Percentiles rank a stretch among this genome's conserved stretches.
Conservation (phyloP, 257 asterid species). For the Solanum pennellii region DNA sequence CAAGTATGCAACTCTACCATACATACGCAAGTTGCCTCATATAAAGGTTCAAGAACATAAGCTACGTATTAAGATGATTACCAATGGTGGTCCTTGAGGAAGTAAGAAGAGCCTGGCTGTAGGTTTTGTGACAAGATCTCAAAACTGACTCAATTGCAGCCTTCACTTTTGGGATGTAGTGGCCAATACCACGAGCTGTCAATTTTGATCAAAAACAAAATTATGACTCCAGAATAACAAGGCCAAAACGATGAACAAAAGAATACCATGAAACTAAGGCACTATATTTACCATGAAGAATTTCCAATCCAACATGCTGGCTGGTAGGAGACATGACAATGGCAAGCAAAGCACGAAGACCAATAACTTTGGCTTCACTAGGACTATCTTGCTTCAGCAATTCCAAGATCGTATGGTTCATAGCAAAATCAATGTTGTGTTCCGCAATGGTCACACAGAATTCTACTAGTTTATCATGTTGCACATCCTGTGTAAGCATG, state of each 20-base stretch:
- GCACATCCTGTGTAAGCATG: conserved; percentile 97
- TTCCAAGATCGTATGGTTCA: conserved; percentile 90
- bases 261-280: background rate
- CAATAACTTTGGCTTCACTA: conserved; percentile 94
- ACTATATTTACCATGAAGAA: conserved; percentile 64
- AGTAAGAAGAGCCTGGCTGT: conserved; percentile 89
- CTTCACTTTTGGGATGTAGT: conserved; percentile 94
- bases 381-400: conserved; percentile 96
- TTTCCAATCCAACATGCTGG: conserved; percentile 88
- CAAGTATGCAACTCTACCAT: background rate
- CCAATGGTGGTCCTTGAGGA: conserved; percentile 95
- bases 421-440: conserved; percentile 97
- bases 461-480: conserved; percentile 96
- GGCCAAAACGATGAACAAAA: background rate
- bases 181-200: conserved; percentile 93
- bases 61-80: conserved; percentile 12
- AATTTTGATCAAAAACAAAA: conserved; percentile 1
- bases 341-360: conserved; percentile 97
- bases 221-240: background rate
- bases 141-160: conserved; percentile 86
- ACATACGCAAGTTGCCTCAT: background rate
- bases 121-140: conserved; percentile 83
- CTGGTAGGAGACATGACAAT: conserved; percentile 96
- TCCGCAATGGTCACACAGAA: conserved; percentile 98
- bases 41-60: background rate